Evolutionary conservation across 2,329 filamentous ascomycete species (phyloP).

Genomic region (Didymella glomerata): DNA sequence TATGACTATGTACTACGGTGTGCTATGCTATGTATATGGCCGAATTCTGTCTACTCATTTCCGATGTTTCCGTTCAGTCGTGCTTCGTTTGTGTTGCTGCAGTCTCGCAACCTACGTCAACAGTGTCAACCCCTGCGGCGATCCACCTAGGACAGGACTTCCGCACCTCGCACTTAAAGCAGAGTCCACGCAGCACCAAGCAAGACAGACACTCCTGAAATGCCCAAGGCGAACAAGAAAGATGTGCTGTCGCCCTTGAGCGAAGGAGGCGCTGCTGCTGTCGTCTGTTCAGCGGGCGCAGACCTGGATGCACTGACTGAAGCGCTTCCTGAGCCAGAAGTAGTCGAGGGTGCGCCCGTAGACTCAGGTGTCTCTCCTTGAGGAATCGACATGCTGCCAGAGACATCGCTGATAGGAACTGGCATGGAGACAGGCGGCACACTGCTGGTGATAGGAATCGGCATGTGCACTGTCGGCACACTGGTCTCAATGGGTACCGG

Average conservation of each 20-base stretch:
- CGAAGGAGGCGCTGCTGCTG: conserved; percentile 33
- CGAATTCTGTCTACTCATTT: not conserved
- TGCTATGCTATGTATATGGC: not conserved
- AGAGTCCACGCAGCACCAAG: conserved; percentile 41
- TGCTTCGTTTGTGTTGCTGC: not conserved
- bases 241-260: conserved; percentile 24
- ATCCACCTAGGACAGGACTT: not conserved
- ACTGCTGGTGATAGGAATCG: not conserved
- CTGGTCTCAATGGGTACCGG: conserved; percentile 1
- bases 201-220: conserved; percentile 30
- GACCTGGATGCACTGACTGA: conserved; percentile 19
- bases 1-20: not conserved
- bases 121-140: not conserved
- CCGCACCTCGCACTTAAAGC: conserved; percentile 20
- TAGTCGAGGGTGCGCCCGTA: conserved; percentile 7
- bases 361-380: conserved; percentile 32
- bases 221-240: conserved; percentile 28
- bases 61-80: not conserved
- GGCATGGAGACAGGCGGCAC: conserved; percentile 5
- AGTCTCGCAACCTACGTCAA: not conserved
- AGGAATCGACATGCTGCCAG: conserved; percentile 30
- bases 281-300: conserved; percentile 25
- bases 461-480: not conserved
- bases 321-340: conserved; percentile 9
- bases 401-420: conserved; percentile 8